Base-by-base conservation (phyloP, 768 basidiomycete genomes). In the Kwoniella sp. region DNA sequence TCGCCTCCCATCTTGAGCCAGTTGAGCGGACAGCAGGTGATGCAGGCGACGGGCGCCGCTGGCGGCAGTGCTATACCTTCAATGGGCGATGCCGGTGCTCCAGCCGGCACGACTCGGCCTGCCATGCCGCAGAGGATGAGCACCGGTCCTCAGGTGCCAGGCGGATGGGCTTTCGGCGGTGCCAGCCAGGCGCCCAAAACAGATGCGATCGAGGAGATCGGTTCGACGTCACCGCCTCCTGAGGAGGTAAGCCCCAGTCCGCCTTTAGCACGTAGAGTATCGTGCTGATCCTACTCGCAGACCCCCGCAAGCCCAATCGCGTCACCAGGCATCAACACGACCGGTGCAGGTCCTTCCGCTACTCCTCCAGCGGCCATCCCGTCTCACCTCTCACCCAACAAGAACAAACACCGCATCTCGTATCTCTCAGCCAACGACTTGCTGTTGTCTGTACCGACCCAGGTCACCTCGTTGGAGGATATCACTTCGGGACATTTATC, bases 351-450 rank as follows among this genome's bases (percentile, higher is more conserved):
- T 19, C 26, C 27, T 25, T 39, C 50, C 11, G 47, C 57, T 10
- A 38, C 57, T 19, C 57, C 56, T 3, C 57, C 61, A 11, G 17
- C 53, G n/a, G 55, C 67, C n/a, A 27, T 70, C 29, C 60, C 62
- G 14, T 48, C 59, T 20, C 65, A 61, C 48, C 54, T 65, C 50
- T 42, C 57, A 11, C 56, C 58, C 10, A 48, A 52, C 40, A 51
- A 59, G 51, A 57, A 60, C 40, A 54, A 56, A 33, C 63, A 66
- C 25, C 70, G 72, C 14, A 70, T 73, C 46, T 90, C 88, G 0
- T 93, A 91, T 78, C 81, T 92, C 75, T 87, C 88, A 3, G 91
- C 91, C 73, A 81, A 84, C 23, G 89, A 92, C 72, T 80, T 92
- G 2, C 81, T 92, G 34, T 77, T 85, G 0, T 86, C 84, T 0